A percentile compares a stretch with the other conserved stretches of the same genome.
phyloP scores from a whole-genome alignment of 495 filamentous ascomycete species.

The Talaromyces wortmannii region DNA sequence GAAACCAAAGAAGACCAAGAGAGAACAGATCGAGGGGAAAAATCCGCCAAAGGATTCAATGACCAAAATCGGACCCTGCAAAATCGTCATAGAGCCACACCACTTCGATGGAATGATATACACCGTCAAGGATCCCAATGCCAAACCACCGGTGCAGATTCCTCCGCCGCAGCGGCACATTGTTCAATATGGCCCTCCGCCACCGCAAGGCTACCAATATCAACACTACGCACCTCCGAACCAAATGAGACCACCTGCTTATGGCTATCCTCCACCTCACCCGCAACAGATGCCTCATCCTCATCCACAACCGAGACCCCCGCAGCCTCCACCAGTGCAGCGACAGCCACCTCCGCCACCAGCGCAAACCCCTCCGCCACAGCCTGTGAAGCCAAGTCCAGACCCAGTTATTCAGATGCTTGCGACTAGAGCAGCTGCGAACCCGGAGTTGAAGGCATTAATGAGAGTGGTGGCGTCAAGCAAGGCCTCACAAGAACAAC shows the following conservation, averaged over 20 bases:
- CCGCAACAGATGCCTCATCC: background rate
- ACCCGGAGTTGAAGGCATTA: conserved; percentile 84
- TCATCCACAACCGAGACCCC: conserved; percentile 8
- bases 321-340: conserved; percentile 19
- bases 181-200: conserved; percentile 60
- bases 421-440: conserved; percentile 76
- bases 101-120: conserved; percentile 83
- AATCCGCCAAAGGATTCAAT: conserved; percentile 86
- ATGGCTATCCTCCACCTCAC: conserved; percentile 14
- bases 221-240: conserved; percentile 40
- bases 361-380: conserved; percentile 17
- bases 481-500: conserved; percentile 68
- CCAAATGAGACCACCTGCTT: conserved; percentile 13
- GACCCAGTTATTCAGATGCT: conserved; percentile 96
- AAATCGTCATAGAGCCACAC: conserved; percentile 85
- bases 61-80: conserved; percentile 72
- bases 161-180: conserved; percentile 49
- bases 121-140: conserved; percentile 66
- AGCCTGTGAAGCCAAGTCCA: conserved; percentile 48
- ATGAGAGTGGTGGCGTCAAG: conserved; percentile 94
- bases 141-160: conserved; percentile 43
- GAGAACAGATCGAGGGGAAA: conserved; percentile 58
- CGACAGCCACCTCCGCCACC: conserved; percentile 25
- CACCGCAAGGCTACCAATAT: conserved; percentile 45
- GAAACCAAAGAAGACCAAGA: conserved; percentile 78